Conservation (phyloP, 2,329 filamentous ascomycete species). For the Pseudopyricularia cyperi region DNA sequence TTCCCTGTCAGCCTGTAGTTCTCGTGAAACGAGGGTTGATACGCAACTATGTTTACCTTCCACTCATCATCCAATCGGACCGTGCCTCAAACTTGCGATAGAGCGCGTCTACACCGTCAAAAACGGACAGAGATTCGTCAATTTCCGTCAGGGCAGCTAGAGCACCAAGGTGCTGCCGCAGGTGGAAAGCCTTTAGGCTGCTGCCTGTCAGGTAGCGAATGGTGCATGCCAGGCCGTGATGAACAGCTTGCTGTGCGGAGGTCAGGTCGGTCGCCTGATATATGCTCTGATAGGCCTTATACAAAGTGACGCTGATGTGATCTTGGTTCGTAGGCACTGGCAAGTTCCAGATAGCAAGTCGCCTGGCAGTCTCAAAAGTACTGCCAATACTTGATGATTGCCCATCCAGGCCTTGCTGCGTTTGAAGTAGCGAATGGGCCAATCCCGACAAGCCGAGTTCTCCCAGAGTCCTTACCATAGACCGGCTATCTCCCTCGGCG, state of each 20-base stretch:
- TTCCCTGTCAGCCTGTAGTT: conserved; percentile 9
- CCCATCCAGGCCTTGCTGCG: conserved; percentile 46
- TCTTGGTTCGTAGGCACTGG: conserved; percentile 52
- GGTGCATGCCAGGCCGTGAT: conserved; percentile 47
- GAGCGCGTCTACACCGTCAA: conserved; percentile 43
- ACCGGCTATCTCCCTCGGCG: conserved; percentile 47
- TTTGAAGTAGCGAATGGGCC: conserved; percentile 65
- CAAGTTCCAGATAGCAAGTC: conserved; percentile 85
- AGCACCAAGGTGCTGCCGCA: conserved; percentile 44
- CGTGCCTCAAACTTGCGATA: conserved; percentile 53
- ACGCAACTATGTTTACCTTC: conserved; percentile 42
- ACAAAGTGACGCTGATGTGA: conserved; percentile 57
- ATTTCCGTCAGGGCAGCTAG: conserved; percentile 69
- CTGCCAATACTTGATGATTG: conserved; percentile 50
- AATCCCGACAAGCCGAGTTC: conserved; percentile 75
- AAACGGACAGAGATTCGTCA: conserved; percentile 58
- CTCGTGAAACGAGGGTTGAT: background rate
- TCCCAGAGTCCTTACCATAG: conserved; percentile 64
- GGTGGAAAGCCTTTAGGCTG: conserved; percentile 33
- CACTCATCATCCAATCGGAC: conserved; percentile 69
- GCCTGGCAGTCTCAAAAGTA: conserved; percentile 67
- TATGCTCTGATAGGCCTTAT: conserved; percentile 69
- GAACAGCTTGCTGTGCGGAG: conserved; percentile 42
- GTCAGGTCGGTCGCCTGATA: conserved; percentile 48
- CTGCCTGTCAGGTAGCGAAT: conserved; percentile 42